Evolutionary conservation across 495 filamentous ascomycete genomes (phyloP).

Genomic region (Acidomyces sp.): DNA sequence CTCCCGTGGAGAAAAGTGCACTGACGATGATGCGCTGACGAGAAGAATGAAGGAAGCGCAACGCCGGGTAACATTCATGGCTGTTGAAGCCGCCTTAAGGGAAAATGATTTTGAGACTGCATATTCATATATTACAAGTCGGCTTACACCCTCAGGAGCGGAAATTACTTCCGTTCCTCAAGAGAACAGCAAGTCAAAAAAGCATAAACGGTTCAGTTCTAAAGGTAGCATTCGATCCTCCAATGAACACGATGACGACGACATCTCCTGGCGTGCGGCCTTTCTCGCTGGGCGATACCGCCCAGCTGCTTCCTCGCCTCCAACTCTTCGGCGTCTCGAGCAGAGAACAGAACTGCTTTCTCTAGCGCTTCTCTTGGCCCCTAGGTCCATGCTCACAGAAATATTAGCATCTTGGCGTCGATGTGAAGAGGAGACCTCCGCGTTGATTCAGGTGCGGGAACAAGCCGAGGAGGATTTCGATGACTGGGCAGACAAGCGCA

Average conservation of each 20-base stretch:
- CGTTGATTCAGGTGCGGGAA: slow-evolving; percentile 40
- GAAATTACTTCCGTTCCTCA: slow-evolving; percentile 3
- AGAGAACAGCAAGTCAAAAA: slow-evolving; percentile 3
- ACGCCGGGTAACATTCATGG: slow-evolving; percentile 70
- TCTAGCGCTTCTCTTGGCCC: slow-evolving; percentile 68
- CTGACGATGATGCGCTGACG: slow-evolving; percentile 22
- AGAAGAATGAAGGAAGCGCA: slow-evolving; percentile 29
- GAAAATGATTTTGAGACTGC: slow-evolving; percentile 95
- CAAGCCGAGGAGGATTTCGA: slow-evolving; percentile 67
- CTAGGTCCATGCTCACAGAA: slow-evolving; percentile 63
- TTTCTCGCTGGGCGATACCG: slow-evolving; percentile 76
- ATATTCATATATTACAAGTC: slow-evolving; percentile 82
- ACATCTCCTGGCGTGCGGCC: slow-evolving; percentile 85
- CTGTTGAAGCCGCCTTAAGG: slow-evolving; percentile 70
- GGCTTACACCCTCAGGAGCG: slow-evolving; percentile 27
- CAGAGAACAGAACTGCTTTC: slow-evolving; percentile 88
- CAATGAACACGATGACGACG: slow-evolving; percentile 37
- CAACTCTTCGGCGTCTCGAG: slow-evolving; percentile 50
- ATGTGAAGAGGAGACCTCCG: slow-evolving; percentile 74
- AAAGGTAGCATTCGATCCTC: neutral
- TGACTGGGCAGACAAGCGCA: slow-evolving; percentile 41
- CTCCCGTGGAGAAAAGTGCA: slow-evolving; percentile 2
- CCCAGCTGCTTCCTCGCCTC: slow-evolving; percentile 33
- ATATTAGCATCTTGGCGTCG: slow-evolving; percentile 73
- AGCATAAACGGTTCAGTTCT: slow-evolving; percentile 6